Percentiles rank a stretch among this genome's conserved stretches.
phyloP scores from a whole-genome alignment of 176 grass and related monocot species.

The Ananas comosus region DNA sequence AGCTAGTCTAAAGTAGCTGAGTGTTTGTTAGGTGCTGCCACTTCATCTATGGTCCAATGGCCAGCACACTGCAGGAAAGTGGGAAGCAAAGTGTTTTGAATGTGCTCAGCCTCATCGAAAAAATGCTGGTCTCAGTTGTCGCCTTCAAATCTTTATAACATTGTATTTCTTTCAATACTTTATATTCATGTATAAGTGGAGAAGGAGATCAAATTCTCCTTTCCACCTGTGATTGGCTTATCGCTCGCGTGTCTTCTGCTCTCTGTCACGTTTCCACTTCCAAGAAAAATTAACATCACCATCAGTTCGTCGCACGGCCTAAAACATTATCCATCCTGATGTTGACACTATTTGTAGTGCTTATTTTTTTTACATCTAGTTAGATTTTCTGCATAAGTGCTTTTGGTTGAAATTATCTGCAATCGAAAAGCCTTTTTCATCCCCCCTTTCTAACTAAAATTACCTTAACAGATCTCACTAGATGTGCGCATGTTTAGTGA shows the following conservation, averaged over 20 bases:
- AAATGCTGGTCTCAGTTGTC: background rate
- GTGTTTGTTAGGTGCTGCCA: background rate
- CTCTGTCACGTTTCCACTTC: constrained; percentile 28
- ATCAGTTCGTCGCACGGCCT: background rate
- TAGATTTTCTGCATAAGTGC: background rate
- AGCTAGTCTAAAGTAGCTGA: background rate
- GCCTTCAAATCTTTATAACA: background rate
- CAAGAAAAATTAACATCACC: background rate
- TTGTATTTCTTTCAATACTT: background rate
- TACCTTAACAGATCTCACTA: no score
- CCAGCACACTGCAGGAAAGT: background rate
- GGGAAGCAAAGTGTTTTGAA: background rate
- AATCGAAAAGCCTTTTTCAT: background rate
- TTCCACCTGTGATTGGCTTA: constrained; percentile 19
- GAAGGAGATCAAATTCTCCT: constrained; percentile 23
- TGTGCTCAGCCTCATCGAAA: background rate
- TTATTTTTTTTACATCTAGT: background rate
- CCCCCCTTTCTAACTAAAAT: no score
- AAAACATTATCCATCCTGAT: background rate
- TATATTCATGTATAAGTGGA: constrained; percentile 28
- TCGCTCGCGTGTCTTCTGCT: constrained; percentile 22
- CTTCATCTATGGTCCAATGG: background rate
- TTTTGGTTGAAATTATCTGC: background rate
- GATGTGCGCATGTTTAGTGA: no score
- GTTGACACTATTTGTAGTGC: no score